Evolutionary conservation across 2,329 filamentous ascomycete species (phyloP).

Genomic region (Neonectria magnoliae): DNA sequence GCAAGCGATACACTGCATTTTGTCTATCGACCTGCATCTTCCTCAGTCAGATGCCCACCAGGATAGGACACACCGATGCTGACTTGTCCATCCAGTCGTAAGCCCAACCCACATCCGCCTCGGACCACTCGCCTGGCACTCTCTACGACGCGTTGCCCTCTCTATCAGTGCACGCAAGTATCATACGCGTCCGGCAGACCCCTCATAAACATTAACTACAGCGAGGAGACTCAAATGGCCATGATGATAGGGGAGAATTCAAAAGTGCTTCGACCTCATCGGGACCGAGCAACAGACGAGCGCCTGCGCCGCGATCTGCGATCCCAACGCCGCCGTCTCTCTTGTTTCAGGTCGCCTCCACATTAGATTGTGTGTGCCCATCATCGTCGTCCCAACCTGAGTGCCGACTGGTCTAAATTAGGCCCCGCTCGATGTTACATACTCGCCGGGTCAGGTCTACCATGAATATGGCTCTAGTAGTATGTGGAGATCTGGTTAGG

Average conservation of each 20-base stretch:
- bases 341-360: slow-evolving; percentile 41
- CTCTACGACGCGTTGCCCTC: slow-evolving; percentile 19
- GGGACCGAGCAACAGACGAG: slow-evolving; percentile 21
- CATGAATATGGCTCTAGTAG: neutral
- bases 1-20: slow-evolving; percentile 1
- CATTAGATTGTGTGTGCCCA: slow-evolving; percentile 36
- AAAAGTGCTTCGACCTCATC: slow-evolving; percentile 9
- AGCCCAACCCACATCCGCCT: slow-evolving; percentile 11
- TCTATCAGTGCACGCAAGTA: slow-evolving; percentile 20
- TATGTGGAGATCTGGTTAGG: slow-evolving; percentile 13
- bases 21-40: slow-evolving; percentile 10
- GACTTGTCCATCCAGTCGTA: slow-evolving; percentile 18
- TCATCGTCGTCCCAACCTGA: slow-evolving; percentile 16
- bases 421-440: slow-evolving; percentile 8
- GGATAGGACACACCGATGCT: slow-evolving; percentile 4
- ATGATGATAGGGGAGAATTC: neutral
- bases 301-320: slow-evolving; percentile 28
- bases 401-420: slow-evolving; percentile 7
- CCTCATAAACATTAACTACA: neutral
- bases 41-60: slow-evolving; percentile 13
- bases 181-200: slow-evolving; percentile 17
- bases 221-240: neutral
- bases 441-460: slow-evolving; percentile 7
- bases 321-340: slow-evolving; percentile 30
- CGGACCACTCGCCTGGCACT: slow-evolving; percentile 12